A percentile compares a stretch with the other conserved stretches of the same genome.
These are phyloP conservation scores for Curvularia sp. DNA, from an alignment of 2,329 filamentous ascomycete species.

Conservation along the genomic window DNA sequence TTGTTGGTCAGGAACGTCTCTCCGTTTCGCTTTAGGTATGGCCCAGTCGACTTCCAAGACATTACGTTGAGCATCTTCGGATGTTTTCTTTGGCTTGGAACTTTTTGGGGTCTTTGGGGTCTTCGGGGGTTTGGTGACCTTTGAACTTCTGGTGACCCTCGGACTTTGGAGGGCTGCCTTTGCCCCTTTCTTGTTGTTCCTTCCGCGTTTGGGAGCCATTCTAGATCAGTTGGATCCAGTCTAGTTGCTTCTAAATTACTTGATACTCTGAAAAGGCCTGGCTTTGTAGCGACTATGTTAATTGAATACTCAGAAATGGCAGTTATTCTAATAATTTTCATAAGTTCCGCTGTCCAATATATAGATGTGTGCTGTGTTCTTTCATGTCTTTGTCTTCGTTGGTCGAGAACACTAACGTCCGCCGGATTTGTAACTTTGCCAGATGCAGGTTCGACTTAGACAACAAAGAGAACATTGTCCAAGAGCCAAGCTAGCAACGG, in stretches of 20 bases:
- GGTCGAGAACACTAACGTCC: background rate
- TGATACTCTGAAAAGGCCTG: background rate
- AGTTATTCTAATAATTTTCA: background rate
- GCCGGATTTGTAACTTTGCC: slow-evolving; percentile 2
- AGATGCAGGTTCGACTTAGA: background rate
- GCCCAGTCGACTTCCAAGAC: slow-evolving; percentile 3
- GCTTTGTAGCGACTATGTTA: background rate
- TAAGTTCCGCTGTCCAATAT: background rate
- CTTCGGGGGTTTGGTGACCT: background rate
- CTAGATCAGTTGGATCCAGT: background rate
- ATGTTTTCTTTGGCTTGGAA: background rate
- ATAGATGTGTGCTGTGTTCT: background rate
- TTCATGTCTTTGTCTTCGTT: slow-evolving; percentile 6
- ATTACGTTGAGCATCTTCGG: background rate
- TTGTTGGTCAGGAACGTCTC: background rate
- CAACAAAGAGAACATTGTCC: slow-evolving; percentile 4
- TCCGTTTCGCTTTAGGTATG: slow-evolving; percentile 11
- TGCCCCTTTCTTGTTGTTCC: background rate
- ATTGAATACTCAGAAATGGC: background rate
- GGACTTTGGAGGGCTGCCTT: background rate
- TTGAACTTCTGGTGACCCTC: too few relatives aligned
- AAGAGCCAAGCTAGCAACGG: background rate
- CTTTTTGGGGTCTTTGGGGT: background rate
- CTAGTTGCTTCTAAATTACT: background rate
- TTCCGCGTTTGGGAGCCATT: slow-evolving; percentile 8